phyloP scores from a whole-genome alignment of 768 basidiomycete species.

The Phaffia tasmanica region DNA sequence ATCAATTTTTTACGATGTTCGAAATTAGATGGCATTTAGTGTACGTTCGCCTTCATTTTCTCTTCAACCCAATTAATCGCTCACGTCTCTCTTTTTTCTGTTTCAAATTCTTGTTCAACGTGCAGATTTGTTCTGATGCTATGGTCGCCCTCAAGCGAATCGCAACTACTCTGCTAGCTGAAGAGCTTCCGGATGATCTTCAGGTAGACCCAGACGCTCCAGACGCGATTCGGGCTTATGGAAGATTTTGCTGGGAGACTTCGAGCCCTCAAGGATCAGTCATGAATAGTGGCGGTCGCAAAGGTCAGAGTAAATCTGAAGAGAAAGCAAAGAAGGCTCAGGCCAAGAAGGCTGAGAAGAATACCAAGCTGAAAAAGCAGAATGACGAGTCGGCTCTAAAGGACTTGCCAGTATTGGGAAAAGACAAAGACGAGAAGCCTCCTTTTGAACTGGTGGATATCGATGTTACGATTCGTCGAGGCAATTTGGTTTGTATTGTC shows the following conservation, averaged over 20 bases:
- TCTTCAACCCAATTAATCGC: conserved; percentile 19
- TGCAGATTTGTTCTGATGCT: conserved; percentile 41
- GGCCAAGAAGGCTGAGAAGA: conserved; percentile 27
- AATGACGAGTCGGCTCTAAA: conserved; percentile 22
- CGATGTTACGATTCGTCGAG: conserved; percentile 37
- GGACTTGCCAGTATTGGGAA: conserved; percentile 14
- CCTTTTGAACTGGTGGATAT: conserved; percentile 48
- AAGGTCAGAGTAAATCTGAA: conserved; percentile 25
- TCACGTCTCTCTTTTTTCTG: conserved; percentile 38
- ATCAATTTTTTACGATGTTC: neutral
- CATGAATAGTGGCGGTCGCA: conserved; percentile 22
- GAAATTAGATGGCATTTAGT: conserved; percentile 27
- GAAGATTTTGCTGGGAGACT: conserved; percentile 24
- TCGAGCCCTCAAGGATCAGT: neutral
- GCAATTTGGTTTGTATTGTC: conserved; percentile 33
- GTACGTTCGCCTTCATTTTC: conserved; percentile 29
- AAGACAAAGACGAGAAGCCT: conserved; percentile 30
- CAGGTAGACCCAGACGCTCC: conserved; percentile 39
- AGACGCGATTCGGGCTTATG: conserved; percentile 21
- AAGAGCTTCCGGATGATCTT: conserved; percentile 48
- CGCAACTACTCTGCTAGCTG: conserved; percentile 45
- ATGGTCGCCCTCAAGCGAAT: conserved; percentile 48
- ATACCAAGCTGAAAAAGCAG: conserved; percentile 29
- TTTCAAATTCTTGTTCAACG: conserved; percentile 42
- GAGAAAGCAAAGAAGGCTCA: conserved; percentile 17